phyloP scores from a whole-genome alignment of 2,329 filamentous ascomycete species.

The Pyrenochaeta sp. region DNA sequence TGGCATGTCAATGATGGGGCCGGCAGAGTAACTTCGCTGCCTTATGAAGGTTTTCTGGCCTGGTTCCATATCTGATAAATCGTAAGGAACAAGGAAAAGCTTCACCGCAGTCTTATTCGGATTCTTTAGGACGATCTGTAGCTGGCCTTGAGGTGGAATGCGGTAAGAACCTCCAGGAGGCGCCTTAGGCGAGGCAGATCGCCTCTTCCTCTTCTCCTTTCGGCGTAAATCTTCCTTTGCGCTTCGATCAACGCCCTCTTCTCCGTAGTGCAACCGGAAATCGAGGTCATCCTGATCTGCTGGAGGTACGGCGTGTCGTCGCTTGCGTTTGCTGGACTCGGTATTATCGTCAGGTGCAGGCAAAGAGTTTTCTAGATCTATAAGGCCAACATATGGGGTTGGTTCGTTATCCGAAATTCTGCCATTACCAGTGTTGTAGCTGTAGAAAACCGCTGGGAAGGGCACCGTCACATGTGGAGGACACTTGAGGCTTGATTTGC shows the following conservation, averaged over 20 bases:
- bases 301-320: conserved; percentile 39
- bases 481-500: conserved; percentile 83
- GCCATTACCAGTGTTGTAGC: conserved; percentile 76
- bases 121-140: conserved; percentile 98
- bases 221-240: conserved; percentile 51
- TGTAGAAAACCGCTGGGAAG: conserved; percentile 96
- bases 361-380: conserved; percentile 87
- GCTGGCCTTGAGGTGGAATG: conserved; percentile 90
- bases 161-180: conserved; percentile 91
- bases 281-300: conserved; percentile 38
- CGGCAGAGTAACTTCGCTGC: conserved; percentile 90
- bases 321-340: conserved; percentile 53
- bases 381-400: conserved; percentile 92
- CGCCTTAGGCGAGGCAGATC: conserved; percentile 65
- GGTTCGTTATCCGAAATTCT: conserved; percentile 81
- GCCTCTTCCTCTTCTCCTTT: conserved; percentile 67
- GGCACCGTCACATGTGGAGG: conserved; percentile 89
- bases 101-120: conserved; percentile 98
- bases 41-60: conserved; percentile 96
- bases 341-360: conserved; percentile 57
- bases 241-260: conserved; percentile 17
- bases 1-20: conserved; percentile 80
- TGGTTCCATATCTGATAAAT: conserved; percentile 88
- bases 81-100: conserved; percentile 91
- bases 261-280: conserved; percentile 27